Evolutionary conservation across 2,329 filamentous ascomycete genomes (phyloP).

Genomic region (Colletotrichum acutatum): DNA sequence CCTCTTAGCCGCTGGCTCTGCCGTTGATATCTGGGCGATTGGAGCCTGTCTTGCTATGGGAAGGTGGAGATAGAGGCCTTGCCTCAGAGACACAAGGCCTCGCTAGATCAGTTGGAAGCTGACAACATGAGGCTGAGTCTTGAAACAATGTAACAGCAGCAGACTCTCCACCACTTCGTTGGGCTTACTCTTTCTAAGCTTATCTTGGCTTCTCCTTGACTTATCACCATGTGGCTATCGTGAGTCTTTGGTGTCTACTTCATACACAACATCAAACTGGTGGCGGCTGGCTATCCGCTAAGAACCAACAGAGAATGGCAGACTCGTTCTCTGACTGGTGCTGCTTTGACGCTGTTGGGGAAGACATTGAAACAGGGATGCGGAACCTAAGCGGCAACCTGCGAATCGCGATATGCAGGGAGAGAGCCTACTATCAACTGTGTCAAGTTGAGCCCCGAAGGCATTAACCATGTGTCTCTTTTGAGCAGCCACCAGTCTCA

Average conservation of each 20-base stretch:
- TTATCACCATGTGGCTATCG: background rate
- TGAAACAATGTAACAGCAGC: background rate
- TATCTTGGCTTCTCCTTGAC: background rate
- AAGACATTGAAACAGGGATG: slow-evolving; percentile 20
- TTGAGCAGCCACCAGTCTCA: background rate
- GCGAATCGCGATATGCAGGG: slow-evolving; percentile 13
- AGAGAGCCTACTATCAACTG: slow-evolving; percentile 4
- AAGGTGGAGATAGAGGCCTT: background rate
- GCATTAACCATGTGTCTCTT: background rate
- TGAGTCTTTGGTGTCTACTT: background rate
- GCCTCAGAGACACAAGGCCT: background rate
- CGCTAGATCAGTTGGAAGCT: background rate
- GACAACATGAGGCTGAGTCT: background rate
- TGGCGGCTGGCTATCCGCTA: background rate
- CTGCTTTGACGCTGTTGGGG: slow-evolving; percentile 4
- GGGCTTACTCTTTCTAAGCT: background rate
- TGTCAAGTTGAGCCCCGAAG: slow-evolving; percentile 14
- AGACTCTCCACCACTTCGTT: background rate
- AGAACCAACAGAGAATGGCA: background rate
- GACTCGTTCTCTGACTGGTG: background rate
- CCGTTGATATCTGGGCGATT: background rate
- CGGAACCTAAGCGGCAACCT: slow-evolving; percentile 13
- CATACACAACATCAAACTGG: slow-evolving; percentile 16
- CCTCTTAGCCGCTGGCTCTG: background rate
- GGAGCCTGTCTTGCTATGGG: background rate